Conservation (phyloP, 177 flowering plant species). For the Vitis hybrid region DNA sequence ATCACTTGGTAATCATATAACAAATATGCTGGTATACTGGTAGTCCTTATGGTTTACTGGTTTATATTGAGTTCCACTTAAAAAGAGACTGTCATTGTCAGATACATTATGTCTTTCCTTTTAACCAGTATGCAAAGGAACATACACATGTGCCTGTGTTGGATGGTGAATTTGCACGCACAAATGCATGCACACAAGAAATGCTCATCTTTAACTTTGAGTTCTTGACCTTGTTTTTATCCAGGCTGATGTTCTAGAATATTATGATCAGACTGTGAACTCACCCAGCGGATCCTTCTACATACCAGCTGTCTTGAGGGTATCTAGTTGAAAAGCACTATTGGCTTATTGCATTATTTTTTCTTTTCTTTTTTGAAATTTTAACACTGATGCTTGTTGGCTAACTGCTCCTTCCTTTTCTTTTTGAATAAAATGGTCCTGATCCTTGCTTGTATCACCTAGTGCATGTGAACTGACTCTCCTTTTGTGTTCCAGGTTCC, state of each 20-base stretch:
- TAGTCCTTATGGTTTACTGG: too few relatives aligned
- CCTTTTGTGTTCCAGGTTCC: slow-evolving; percentile 57
- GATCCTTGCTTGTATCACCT: not conserved
- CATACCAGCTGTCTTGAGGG: slow-evolving; percentile 96
- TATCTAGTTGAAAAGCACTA: slow-evolving; percentile 28
- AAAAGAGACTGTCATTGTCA: too few relatives aligned
- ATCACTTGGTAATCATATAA: too few relatives aligned
- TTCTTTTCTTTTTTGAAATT: slow-evolving; percentile 1
- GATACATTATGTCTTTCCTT: too few relatives aligned
- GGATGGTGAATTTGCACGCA: not conserved
- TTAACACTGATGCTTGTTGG: not conserved
- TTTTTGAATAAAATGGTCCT: not conserved
- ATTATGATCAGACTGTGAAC: slow-evolving; percentile 87
- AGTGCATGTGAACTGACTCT: slow-evolving; percentile 6
- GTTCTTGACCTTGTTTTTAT: slow-evolving; percentile 10
- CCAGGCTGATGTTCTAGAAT: slow-evolving; percentile 97
- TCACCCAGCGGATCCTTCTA: slow-evolving; percentile 85
- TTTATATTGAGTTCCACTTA: too few relatives aligned
- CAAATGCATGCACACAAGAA: not conserved
- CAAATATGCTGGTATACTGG: too few relatives aligned
- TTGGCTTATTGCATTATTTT: slow-evolving; percentile 5
- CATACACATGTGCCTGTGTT: not conserved
- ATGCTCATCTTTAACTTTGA: not conserved
- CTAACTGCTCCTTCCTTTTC: not conserved
- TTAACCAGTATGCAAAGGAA: not conserved